phyloP scores from a whole-genome alignment of 2,329 filamentous ascomycete genomes.

The Aspergillus tamarii region DNA sequence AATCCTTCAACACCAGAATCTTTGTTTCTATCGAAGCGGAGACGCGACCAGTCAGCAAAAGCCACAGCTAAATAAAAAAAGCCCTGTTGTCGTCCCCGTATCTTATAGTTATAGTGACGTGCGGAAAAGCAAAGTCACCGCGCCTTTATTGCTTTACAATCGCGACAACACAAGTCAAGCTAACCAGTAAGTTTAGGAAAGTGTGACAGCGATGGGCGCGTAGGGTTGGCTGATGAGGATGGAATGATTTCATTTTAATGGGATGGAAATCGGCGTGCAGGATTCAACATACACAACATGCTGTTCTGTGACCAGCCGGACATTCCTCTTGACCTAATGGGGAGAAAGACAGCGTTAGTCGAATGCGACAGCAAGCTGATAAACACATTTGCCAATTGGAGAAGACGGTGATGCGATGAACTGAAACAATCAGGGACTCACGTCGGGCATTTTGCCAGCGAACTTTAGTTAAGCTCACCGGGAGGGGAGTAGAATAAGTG shows the following conservation, averaged over 20 bases:
- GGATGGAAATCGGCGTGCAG: background rate
- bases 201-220: conserved; percentile 3
- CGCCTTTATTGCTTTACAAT: background rate
- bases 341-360: conserved; percentile 23
- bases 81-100: background rate
- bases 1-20: conserved; percentile 82
- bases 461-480: conserved; percentile 7
- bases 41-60: conserved; percentile 18
- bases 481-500: conserved; percentile 5
- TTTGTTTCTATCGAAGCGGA: conserved; percentile 64
- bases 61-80: background rate
- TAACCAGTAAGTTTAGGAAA: background rate
- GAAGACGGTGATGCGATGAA: conserved; percentile 3
- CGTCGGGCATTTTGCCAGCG: conserved; percentile 38
- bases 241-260: background rate
- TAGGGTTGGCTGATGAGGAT: background rate
- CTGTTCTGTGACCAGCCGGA: conserved; percentile 94
- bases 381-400: conserved; percentile 11
- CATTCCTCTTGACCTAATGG: conserved; percentile 72
- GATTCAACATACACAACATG: conserved; percentile 72
- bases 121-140: background rate
- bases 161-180: conserved; percentile 4
- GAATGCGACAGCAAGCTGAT: conserved; percentile 20
- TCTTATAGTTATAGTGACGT: background rate
- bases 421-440: conserved; percentile 25